Conservation (phyloP, 2,329 filamentous ascomycete species). For the Uncinocarpus reesii region DNA sequence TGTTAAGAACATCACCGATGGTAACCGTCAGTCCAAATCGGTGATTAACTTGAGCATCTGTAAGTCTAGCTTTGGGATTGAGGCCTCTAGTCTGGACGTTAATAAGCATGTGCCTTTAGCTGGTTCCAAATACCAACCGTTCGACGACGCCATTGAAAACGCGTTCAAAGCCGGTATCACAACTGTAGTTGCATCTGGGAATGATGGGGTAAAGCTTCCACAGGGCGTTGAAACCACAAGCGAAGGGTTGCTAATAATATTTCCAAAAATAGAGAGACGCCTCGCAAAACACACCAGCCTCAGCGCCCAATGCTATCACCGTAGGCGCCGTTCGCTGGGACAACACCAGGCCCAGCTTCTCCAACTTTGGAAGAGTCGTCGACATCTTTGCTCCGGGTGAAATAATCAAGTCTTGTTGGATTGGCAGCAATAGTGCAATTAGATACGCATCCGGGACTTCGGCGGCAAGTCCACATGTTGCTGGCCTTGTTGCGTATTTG, state of each 20-base stretch:
- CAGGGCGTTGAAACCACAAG: not conserved
- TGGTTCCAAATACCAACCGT: slow-evolving; percentile 10
- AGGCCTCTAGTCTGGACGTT: not conserved
- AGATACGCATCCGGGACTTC: slow-evolving; percentile 34
- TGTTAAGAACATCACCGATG: slow-evolving; percentile 11
- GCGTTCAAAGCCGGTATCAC: slow-evolving; percentile 13
- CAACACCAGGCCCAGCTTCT: slow-evolving; percentile 28
- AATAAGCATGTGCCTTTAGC: not conserved
- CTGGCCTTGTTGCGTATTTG: slow-evolving; percentile 46
- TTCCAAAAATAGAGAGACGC: slow-evolving; percentile 20
- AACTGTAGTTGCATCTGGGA: slow-evolving; percentile 12
- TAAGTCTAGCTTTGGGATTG: not conserved
- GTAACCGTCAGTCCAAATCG: slow-evolving; percentile 10
- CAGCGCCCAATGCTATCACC: slow-evolving; percentile 31
- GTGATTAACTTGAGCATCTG: slow-evolving; percentile 14
- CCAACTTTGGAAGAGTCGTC: slow-evolving; percentile 38
- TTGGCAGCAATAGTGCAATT: slow-evolving; percentile 33
- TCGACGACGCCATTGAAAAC: slow-evolving; percentile 11
- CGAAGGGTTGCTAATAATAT: not conserved
- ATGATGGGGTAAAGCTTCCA: slow-evolving; percentile 9
- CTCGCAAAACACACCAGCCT: slow-evolving; percentile 30
- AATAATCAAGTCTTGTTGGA: slow-evolving; percentile 43
- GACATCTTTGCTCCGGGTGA: slow-evolving; percentile 50
- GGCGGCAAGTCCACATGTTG: slow-evolving; percentile 37
- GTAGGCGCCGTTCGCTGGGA: slow-evolving; percentile 31